A percentile compares a stretch with the other conserved stretches of the same genome.
These are phyloP conservation scores for Penicillium sp. DNA, from an alignment of 2,329 filamentous ascomycete genomes.

Conservation along the genomic window DNA sequence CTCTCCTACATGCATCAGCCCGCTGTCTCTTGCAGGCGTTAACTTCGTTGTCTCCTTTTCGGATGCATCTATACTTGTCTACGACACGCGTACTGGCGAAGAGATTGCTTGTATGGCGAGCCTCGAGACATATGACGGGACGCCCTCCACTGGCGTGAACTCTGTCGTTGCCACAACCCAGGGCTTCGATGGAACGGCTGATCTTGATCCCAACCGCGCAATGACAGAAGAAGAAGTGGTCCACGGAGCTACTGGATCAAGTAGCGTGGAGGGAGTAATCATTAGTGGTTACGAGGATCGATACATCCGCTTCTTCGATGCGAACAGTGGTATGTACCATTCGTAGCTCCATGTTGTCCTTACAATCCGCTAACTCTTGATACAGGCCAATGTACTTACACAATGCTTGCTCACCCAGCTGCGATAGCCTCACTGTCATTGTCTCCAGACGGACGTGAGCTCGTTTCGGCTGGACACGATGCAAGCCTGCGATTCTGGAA, in stretches of 20 bases:
- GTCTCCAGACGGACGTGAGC: constrained; percentile 87
- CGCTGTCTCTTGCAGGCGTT: constrained; percentile 75
- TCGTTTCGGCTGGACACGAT: constrained; percentile 94
- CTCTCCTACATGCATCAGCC: constrained; percentile 88
- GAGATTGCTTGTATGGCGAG: constrained; percentile 91
- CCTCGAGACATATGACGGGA: constrained; percentile 87
- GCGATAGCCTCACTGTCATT: constrained; percentile 88
- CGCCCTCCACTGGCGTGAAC: constrained; percentile 78
- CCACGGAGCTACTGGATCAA: constrained; percentile 77
- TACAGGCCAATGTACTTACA: constrained; percentile 96
- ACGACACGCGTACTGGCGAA: constrained; percentile 87
- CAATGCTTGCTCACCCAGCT: constrained; percentile 93
- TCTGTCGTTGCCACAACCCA: constrained; percentile 82
- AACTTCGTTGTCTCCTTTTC: constrained; percentile 91
- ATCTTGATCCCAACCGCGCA: constrained; percentile 59
- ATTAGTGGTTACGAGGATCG: constrained; percentile 96
- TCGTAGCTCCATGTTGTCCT: not conserved
- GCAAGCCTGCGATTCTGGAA: constrained; percentile 96
- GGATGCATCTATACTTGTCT: constrained; percentile 85
- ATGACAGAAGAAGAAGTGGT: constrained; percentile 68
- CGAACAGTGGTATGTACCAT: constrained; percentile 81
- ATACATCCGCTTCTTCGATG: constrained; percentile 95
- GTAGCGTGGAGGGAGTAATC: constrained; percentile 83
- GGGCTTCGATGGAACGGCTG: constrained; percentile 65
- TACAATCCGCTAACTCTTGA: constrained; percentile 18